Evolutionary conservation across 306 rosid species (phyloP).

Genomic region (Astragalus glycyphyllos): DNA sequence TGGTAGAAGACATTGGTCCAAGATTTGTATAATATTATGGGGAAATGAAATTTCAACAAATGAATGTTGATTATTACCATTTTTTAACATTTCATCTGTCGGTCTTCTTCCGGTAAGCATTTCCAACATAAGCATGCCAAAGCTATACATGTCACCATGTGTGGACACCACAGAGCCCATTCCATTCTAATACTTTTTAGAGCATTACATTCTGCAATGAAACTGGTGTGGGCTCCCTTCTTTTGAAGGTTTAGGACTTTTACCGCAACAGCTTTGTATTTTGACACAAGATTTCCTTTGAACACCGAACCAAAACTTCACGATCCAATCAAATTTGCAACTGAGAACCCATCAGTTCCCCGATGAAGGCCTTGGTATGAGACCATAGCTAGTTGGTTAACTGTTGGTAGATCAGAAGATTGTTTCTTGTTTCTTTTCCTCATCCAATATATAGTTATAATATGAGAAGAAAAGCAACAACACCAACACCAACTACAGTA

Average conservation of each 20-base stretch:
- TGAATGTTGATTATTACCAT: slow-evolving; percentile 35
- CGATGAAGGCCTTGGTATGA: slow-evolving; percentile 36
- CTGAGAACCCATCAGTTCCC: slow-evolving; percentile 36
- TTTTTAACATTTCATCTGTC: slow-evolving; percentile 44
- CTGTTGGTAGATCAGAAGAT: background rate
- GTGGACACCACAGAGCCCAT: slow-evolving; percentile 39
- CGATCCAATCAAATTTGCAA: slow-evolving; percentile 17
- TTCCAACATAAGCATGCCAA: slow-evolving; percentile 47
- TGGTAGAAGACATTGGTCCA: slow-evolving; percentile 12
- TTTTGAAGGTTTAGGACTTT: slow-evolving; percentile 45
- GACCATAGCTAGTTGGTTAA: slow-evolving; percentile 8
- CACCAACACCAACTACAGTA: background rate
- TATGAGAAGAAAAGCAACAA: slow-evolving; percentile 10
- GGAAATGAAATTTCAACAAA: slow-evolving; percentile 30
- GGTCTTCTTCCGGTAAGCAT: slow-evolving; percentile 47
- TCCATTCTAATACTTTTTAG: slow-evolving; percentile 40
- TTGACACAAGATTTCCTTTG: slow-evolving; percentile 34
- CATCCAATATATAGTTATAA: background rate
- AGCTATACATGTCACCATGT: slow-evolving; percentile 42
- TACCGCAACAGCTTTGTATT: slow-evolving; percentile 36
- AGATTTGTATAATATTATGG: slow-evolving; percentile 26
- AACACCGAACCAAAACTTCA: slow-evolving; percentile 41
- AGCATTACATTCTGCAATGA: slow-evolving; percentile 36
- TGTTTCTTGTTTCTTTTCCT: slow-evolving; percentile 17
- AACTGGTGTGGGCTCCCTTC: slow-evolving; percentile 45